These are phyloP conservation scores for Solanum rostratum DNA, from an alignment of 257 asterid genomes.

Conservation along the genomic window DNA sequence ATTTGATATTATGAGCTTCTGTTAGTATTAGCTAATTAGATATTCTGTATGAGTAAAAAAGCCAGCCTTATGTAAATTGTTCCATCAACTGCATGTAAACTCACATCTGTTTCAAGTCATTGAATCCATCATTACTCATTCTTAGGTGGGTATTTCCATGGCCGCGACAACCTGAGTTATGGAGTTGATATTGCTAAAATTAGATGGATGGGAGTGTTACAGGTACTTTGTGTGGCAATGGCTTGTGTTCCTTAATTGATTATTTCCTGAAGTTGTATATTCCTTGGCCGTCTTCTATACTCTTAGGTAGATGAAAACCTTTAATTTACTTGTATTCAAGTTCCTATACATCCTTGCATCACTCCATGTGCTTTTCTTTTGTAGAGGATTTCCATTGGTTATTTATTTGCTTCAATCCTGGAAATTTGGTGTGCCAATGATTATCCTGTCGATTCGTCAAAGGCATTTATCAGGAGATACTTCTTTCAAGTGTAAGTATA, in stretches of 20 bases:
- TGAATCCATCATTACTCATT: conserved; percentile 1
- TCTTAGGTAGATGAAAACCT: not conserved
- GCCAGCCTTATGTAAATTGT: not conserved
- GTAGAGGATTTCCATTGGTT: conserved; percentile 83
- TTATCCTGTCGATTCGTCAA: conserved; percentile 42
- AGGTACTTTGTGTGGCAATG: conserved; percentile 35
- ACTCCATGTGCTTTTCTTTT: conserved; percentile 7
- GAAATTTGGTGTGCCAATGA: conserved; percentile 73
- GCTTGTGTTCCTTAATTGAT: not conserved
- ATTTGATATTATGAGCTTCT: not conserved
- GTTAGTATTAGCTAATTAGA: not conserved
- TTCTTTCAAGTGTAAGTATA: conserved; percentile 62
- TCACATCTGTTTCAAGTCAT: not conserved
- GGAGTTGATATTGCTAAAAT: conserved; percentile 71
- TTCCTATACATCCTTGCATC: not conserved
- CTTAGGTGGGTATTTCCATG: conserved; percentile 90
- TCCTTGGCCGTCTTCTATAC: not conserved
- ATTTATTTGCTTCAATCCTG: conserved; percentile 56
- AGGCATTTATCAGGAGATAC: conserved; percentile 56
- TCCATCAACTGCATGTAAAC: not conserved
- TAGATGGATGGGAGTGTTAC: conserved; percentile 85
- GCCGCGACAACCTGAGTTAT: conserved; percentile 53
- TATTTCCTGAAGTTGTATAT: not conserved
- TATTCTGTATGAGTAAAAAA: not conserved
- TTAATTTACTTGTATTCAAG: not conserved